Evolutionary conservation across 129 eudicot species (phyloP).

Genomic region (Pulicaria dysenterica): DNA sequence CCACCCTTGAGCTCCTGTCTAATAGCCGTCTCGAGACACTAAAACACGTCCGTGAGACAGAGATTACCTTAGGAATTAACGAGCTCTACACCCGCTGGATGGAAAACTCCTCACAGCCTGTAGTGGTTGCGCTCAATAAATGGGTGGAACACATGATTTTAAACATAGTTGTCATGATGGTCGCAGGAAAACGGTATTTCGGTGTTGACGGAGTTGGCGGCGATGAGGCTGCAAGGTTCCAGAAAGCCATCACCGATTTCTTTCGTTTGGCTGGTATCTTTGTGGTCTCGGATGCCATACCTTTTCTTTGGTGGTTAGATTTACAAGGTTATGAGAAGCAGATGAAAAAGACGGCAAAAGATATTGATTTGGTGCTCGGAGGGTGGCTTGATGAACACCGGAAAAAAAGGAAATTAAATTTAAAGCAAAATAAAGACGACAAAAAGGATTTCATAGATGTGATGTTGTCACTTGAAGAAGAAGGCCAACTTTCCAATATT

Average conservation of each 20-base stretch:
- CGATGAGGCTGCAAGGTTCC: conserved; percentile 9
- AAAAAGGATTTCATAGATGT: conserved; percentile 36
- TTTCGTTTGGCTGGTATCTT: conserved; percentile 30
- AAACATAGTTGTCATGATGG: conserved; percentile 25
- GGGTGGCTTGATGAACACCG: conserved; percentile 43
- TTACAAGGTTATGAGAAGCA: conserved; percentile 32
- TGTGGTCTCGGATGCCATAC: conserved; percentile 31
- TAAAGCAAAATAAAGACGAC: background rate
- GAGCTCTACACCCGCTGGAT: conserved; percentile 17
- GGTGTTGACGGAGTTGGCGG: conserved; percentile 14
- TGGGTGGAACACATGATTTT: conserved; percentile 21
- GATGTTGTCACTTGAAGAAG: conserved; percentile 36
- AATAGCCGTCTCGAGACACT: conserved; percentile 25
- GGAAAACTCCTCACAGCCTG: background rate
- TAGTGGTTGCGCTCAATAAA: conserved; percentile 10
- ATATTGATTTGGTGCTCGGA: conserved; percentile 24
- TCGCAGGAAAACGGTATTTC: conserved; percentile 30
- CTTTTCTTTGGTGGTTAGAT: conserved; percentile 40
- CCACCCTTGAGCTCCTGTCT: conserved; percentile 31
- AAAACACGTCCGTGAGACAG: conserved; percentile 8
- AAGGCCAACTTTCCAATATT: background rate
- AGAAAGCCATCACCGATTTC: conserved; percentile 23
- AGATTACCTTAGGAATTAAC: conserved; percentile 15
- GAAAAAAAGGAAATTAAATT: background rate
- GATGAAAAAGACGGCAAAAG: conserved; percentile 32